A percentile compares a stretch with the other conserved stretches of the same genome.
Conservation (phyloP, 768 basidiomycete genomes). For the Tylopilus sp. region DNA sequence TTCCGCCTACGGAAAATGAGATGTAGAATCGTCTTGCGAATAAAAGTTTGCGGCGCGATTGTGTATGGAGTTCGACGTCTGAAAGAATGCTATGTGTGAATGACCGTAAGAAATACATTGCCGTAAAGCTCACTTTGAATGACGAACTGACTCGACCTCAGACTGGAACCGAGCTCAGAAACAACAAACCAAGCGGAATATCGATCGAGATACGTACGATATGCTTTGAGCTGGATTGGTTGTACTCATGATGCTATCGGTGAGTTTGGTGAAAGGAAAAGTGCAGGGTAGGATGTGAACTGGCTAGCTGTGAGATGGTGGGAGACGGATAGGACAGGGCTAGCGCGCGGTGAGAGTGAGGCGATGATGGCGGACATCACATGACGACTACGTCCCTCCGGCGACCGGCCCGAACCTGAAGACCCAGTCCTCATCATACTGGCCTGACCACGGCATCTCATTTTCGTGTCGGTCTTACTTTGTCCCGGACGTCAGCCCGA, state of each 20-base stretch:
- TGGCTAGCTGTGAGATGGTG: too few relatives aligned
- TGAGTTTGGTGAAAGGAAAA: not conserved
- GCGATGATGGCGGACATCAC: too few relatives aligned
- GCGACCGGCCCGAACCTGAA: too few relatives aligned
- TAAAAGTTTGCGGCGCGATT: not conserved
- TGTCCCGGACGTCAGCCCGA: too few relatives aligned
- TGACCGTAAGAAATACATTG: too few relatives aligned
- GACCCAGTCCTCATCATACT: too few relatives aligned
- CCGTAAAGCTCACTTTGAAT: not conserved
- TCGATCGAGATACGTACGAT: not conserved
- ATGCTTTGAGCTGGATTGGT: not conserved
- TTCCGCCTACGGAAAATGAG: not conserved
- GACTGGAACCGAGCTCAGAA: not conserved
- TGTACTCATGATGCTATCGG: not conserved
- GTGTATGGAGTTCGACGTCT: conserved; percentile 3
- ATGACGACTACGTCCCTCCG: too few relatives aligned
- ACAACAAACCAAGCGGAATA: not conserved
- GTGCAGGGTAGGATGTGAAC: too few relatives aligned
- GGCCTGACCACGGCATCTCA: too few relatives aligned
- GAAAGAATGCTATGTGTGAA: not conserved
- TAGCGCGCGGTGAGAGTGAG: too few relatives aligned
- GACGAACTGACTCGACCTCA: not conserved
- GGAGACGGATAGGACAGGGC: too few relatives aligned
- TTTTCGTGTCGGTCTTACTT: too few relatives aligned
- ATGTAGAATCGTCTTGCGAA: not conserved